Conservation (phyloP, 2,329 filamentous ascomycete genomes). For the Cercospora zeae-maydis region DNA sequence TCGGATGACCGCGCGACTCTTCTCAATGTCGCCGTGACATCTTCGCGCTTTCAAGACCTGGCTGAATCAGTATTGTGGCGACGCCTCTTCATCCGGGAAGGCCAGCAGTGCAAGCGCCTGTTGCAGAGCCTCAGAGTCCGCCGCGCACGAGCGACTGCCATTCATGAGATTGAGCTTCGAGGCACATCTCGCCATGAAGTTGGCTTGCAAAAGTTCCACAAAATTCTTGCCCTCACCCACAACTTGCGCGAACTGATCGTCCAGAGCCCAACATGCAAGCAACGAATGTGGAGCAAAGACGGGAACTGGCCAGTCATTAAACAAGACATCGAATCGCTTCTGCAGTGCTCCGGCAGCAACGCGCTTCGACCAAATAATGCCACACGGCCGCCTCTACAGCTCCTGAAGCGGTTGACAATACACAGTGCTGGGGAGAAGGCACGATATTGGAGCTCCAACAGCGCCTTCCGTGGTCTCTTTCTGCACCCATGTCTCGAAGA, state of each 20-base stretch:
- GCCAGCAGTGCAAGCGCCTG: not conserved
- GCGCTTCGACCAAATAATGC: not conserved
- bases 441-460: not conserved
- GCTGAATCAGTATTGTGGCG: constrained; percentile 3
- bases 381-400: not conserved
- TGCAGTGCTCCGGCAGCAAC: not conserved
- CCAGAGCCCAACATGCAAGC: constrained; percentile 2
- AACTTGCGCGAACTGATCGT: constrained; percentile 2
- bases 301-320: constrained; percentile 6
- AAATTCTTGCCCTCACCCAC: not conserved
- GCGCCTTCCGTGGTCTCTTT: not conserved
- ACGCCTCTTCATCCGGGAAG: not conserved
- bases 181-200: not conserved
- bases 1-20: not conserved
- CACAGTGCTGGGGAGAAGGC: constrained; percentile 5
- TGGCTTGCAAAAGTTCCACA: constrained; percentile 1
- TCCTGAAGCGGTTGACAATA: not conserved
- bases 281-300: not conserved
- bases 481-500: constrained; percentile 5
- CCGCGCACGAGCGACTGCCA: not conserved
- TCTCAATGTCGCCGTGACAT: not conserved
- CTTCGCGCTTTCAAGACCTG: not conserved
- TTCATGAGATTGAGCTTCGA: constrained; percentile 5
- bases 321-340: not conserved
- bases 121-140: not conserved